These are phyloP conservation scores for Eucalyptus coolabah DNA, from an alignment of 345 rosid species.

Conservation along the genomic window DNA sequence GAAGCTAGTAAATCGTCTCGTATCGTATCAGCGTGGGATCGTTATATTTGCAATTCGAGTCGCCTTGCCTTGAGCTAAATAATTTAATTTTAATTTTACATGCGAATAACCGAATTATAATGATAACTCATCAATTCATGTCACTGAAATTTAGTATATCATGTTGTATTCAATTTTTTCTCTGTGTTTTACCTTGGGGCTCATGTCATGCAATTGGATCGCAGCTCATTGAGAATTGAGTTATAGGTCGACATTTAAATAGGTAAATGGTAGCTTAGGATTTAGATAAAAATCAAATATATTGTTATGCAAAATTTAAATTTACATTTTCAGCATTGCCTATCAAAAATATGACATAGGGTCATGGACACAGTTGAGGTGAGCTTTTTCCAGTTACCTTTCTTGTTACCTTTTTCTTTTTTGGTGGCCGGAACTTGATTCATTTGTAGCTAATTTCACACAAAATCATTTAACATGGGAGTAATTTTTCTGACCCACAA, in stretches of 20 bases:
- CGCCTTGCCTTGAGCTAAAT: not conserved
- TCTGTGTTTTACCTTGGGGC: not conserved
- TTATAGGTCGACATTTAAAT: not conserved
- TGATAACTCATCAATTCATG: not conserved
- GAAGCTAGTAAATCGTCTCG: not conserved
- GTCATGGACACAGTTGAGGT: not conserved
- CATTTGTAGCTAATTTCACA: not conserved
- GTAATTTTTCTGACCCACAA: not conserved
- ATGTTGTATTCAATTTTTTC: not conserved
- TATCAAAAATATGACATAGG: not conserved
- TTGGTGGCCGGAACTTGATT: not conserved
- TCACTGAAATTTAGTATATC: not conserved
- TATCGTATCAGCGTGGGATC: not conserved
- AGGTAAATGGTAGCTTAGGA: not conserved
- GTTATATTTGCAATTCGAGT: not conserved
- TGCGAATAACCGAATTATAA: not conserved
- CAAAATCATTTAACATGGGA: not conserved
- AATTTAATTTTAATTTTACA: not conserved
- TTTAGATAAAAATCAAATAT: accelerated
- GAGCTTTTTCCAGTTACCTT: not conserved
- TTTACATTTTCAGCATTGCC: not conserved
- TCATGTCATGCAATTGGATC: not conserved
- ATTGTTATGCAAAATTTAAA: not conserved
- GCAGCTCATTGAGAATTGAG: not conserved
- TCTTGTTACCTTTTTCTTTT: not conserved